These are phyloP conservation scores for Exophiala sp. DNA, from an alignment of 2,329 filamentous ascomycete genomes.

Conservation along the genomic window DNA sequence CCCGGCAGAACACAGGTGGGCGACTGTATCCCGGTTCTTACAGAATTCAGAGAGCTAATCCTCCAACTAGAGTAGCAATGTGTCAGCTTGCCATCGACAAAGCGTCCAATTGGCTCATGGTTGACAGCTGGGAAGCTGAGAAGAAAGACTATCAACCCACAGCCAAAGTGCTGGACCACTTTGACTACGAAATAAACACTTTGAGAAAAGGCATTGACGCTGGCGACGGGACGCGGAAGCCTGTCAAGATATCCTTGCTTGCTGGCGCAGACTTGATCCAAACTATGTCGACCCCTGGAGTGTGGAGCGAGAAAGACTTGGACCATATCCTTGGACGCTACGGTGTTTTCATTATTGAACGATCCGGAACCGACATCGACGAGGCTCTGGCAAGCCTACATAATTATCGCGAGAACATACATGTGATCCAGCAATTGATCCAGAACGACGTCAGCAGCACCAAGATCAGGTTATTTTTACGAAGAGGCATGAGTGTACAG, in stretches of 20 bases:
- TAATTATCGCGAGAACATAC: constrained; percentile 77
- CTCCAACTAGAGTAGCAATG: constrained; percentile 62
- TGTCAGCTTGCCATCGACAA: constrained; percentile 72
- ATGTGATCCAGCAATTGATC: constrained; percentile 82
- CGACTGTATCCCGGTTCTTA: background rate
- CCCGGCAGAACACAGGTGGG: constrained; percentile 60
- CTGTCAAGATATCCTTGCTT: constrained; percentile 70
- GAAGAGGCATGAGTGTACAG: constrained; percentile 74
- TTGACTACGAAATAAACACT: constrained; percentile 81
- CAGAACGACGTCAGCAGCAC: constrained; percentile 77
- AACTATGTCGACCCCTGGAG: constrained; percentile 63
- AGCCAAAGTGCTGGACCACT: constrained; percentile 82
- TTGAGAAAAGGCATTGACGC: constrained; percentile 67
- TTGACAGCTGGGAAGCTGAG: constrained; percentile 83
- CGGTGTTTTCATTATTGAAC: constrained; percentile 80
- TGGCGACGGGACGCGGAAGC: constrained; percentile 59
- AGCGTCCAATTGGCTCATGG: constrained; percentile 73
- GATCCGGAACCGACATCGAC: constrained; percentile 80
- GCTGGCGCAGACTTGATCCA: constrained; percentile 71
- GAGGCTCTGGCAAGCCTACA: constrained; percentile 77
- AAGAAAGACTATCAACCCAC: constrained; percentile 82
- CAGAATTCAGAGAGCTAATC: constrained; percentile 6
- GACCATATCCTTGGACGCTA: constrained; percentile 81
- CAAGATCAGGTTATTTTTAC: constrained; percentile 74
- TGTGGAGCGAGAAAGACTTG: constrained; percentile 80